Percentiles rank a stretch among this genome's conserved stretches.
Evolutionary conservation across 2,329 filamentous ascomycete genomes (phyloP).

Genomic region (Sclerotinia sclerotiorum): DNA sequence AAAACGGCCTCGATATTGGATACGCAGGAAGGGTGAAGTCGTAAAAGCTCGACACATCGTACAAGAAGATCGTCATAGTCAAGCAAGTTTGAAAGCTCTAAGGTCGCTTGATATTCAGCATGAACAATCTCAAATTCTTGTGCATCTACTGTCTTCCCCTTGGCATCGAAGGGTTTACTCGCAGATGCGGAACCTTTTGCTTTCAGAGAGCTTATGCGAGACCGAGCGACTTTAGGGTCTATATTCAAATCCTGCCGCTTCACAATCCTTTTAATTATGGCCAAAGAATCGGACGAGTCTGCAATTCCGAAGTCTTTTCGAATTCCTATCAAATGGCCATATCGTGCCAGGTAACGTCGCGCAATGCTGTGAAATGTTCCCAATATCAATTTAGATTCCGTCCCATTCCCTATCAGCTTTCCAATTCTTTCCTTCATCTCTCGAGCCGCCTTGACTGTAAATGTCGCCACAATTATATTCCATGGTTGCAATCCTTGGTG

Average conservation of each 20-base stretch:
- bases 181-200: conserved; percentile 48
- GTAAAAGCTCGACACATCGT: conserved; percentile 76
- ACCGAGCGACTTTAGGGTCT: conserved; percentile 68
- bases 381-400: conserved; percentile 75
- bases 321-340: conserved; percentile 82
- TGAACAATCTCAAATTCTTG: conserved; percentile 72
- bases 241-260: conserved; percentile 68
- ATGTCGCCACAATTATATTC: conserved; percentile 93
- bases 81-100: conserved; percentile 75
- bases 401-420: conserved; percentile 72
- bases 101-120: conserved; percentile 72
- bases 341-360: conserved; percentile 76
- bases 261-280: conserved; percentile 79
- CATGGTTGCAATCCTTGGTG: conserved; percentile 72
- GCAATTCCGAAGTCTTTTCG: conserved; percentile 85
- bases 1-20: conserved; percentile 87
- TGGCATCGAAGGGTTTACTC: conserved; percentile 10
- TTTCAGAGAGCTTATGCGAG: conserved; percentile 72
- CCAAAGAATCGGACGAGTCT: conserved; percentile 75
- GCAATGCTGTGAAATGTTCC: conserved; percentile 96
- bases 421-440: conserved; percentile 93
- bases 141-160: conserved; percentile 47
- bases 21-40: conserved; percentile 73
- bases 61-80: conserved; percentile 94
- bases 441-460: conserved; percentile 89